These are phyloP conservation scores for Aspergillus sparsus DNA, from an alignment of 495 filamentous ascomycete species.

Conservation along the genomic window DNA sequence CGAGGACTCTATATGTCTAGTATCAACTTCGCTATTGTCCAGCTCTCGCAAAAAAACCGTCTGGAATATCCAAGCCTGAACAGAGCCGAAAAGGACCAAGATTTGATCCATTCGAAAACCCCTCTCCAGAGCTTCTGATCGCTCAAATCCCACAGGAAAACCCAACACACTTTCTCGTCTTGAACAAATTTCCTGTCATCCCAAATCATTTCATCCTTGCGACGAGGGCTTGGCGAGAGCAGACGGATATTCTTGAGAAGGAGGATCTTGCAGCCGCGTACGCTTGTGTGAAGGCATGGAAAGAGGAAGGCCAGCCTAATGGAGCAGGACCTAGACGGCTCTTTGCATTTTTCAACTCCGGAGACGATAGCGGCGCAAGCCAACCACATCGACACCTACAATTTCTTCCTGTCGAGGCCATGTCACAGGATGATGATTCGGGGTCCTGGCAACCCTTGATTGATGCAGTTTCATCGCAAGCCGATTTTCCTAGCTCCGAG, in stretches of 20 bases:
- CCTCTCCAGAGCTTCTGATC: slow-evolving; percentile 61
- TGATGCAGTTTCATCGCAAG: slow-evolving; percentile 39
- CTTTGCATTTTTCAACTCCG: slow-evolving; percentile 85
- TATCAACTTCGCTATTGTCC: slow-evolving; percentile 82
- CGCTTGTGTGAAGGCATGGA: slow-evolving; percentile 65
- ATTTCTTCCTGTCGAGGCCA: slow-evolving; percentile 68
- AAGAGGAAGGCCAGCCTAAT: slow-evolving; percentile 22
- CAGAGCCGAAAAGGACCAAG: slow-evolving; percentile 41
- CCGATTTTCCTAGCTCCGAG: slow-evolving; percentile 19
- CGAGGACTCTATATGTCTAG: slow-evolving; percentile 33
- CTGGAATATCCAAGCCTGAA: slow-evolving; percentile 42
- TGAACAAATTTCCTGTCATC: slow-evolving; percentile 84
- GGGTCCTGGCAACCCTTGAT: slow-evolving; percentile 57
- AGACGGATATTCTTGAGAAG: slow-evolving; percentile 67
- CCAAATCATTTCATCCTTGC: slow-evolving; percentile 78
- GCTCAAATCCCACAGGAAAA: slow-evolving; percentile 51
- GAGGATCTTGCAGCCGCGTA: slow-evolving; percentile 67
- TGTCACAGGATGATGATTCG: slow-evolving; percentile 53
- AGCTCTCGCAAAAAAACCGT: slow-evolving; percentile 71
- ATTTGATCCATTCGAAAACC: slow-evolving; percentile 73
- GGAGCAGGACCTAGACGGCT: slow-evolving; percentile 39
- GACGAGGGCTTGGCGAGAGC: slow-evolving; percentile 63
- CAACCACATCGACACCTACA: slow-evolving; percentile 82
- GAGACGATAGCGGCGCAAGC: slow-evolving; percentile 71
- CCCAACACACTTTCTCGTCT: slow-evolving; percentile 63